Conservation (phyloP, 371 early-diverging fungal species). For the Entomophthora muscae region DNA sequence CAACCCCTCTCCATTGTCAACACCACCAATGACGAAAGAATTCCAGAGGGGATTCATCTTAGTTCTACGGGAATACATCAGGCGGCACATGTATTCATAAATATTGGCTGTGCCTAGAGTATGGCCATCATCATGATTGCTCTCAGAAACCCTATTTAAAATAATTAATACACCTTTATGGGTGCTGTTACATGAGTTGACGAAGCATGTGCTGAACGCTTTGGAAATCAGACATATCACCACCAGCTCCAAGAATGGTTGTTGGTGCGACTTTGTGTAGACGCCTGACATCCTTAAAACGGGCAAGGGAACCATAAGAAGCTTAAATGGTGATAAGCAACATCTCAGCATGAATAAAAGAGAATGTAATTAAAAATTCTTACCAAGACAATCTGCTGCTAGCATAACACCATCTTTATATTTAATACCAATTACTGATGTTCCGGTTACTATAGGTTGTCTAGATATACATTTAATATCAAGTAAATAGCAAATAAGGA, state of each 20-base stretch:
- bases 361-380: conserved; percentile 2
- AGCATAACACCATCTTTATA: conserved; percentile 97
- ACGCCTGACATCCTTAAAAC: conserved; percentile 83
- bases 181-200: conserved; percentile 43
- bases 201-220: conserved; percentile 73
- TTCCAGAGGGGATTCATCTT: conserved; percentile 95
- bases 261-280: conserved; percentile 58
- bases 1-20: conserved; percentile 47
- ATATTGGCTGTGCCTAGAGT: conserved; percentile 65
- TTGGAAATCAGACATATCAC: conserved; percentile 93
- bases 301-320: conserved; percentile 91
- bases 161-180: not conserved
- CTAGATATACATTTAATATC: conserved; percentile 18
- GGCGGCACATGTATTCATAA: conserved; percentile 71
- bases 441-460: conserved; percentile 86
- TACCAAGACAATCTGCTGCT: conserved; percentile 88
- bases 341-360: not conserved
- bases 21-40: conserved; percentile 80
- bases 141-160: conserved; percentile 59
- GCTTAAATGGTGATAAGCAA: conserved; percentile 24
- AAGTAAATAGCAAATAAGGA: not conserved
- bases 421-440: conserved; percentile 88
- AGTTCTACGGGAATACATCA: conserved; percentile 90
- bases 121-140: conserved; percentile 79
- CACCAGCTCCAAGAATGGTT: conserved; percentile 83